Evolutionary conservation across 2,329 filamentous ascomycete genomes (phyloP).

Genomic region (Penicillium rolfsii): DNA sequence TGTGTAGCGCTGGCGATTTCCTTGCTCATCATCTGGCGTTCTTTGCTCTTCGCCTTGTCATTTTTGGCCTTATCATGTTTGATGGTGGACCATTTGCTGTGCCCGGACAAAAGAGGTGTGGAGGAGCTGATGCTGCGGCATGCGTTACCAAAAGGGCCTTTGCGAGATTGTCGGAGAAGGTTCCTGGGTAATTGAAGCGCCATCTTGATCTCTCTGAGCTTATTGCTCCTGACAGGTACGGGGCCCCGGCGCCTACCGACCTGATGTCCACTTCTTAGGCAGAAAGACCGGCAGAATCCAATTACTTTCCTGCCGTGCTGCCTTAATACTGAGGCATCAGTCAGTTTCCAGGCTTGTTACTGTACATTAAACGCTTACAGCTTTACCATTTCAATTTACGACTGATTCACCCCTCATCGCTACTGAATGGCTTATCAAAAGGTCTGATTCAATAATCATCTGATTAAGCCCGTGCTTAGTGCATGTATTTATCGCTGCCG

Average conservation of each 20-base stretch:
- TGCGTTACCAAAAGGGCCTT: slow-evolving; percentile 21
- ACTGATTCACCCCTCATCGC: too few species aligned
- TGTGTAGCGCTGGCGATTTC: slow-evolving; percentile 76
- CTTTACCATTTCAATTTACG: too few species aligned
- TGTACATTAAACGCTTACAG: too few species aligned
- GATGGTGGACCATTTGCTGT: slow-evolving; percentile 96
- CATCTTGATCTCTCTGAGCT: slow-evolving; percentile 24
- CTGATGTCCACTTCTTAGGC: too few species aligned
- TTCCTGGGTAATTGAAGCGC: slow-evolving; percentile 28
- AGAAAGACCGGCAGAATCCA: too few species aligned
- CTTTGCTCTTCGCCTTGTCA: slow-evolving; percentile 73
- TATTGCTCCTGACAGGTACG: not conserved
- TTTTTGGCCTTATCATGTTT: slow-evolving; percentile 90
- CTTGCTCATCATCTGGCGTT: slow-evolving; percentile 69
- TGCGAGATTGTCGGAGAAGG: slow-evolving; percentile 23
- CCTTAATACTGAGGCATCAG: too few species aligned
- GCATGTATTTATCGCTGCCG: too few species aligned
- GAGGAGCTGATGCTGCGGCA: slow-evolving; percentile 56
- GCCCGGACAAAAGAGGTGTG: slow-evolving; percentile 62
- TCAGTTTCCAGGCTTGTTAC: too few species aligned
- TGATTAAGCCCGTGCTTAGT: too few species aligned
- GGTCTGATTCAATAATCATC: too few species aligned
- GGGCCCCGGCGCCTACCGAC: not conserved
- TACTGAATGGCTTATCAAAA: too few species aligned
- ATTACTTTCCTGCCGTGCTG: too few species aligned